These are phyloP conservation scores for Magnolia sinica DNA, from an alignment of 164 flowering plant species.

Conservation along the genomic window DNA sequence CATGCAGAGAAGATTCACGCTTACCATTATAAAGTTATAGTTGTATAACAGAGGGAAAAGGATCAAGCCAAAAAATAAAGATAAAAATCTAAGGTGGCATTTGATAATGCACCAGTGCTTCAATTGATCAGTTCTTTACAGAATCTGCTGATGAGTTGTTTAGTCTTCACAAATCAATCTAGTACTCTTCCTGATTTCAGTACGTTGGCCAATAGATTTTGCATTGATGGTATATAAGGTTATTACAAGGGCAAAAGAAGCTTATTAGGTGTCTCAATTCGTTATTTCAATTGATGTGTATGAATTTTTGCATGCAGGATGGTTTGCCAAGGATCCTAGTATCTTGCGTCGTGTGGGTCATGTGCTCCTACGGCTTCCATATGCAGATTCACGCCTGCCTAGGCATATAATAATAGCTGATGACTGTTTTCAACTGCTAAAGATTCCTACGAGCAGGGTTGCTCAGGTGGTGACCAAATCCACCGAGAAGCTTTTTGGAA, in stretches of 20 bases:
- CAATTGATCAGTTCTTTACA: too few relatives aligned
- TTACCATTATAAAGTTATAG: too few relatives aligned
- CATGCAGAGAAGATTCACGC: too few relatives aligned
- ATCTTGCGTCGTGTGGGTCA: slow-evolving; percentile 80
- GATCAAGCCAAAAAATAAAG: too few relatives aligned
- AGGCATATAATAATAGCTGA: slow-evolving; percentile 72
- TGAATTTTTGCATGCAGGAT: slow-evolving; percentile 45
- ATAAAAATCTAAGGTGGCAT: too few relatives aligned
- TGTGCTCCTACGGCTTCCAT: slow-evolving; percentile 72
- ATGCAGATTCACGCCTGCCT: slow-evolving; percentile 63
- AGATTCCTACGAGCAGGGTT: slow-evolving; percentile 45
- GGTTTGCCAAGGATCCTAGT: slow-evolving; percentile 84
- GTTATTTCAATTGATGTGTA: not conserved
- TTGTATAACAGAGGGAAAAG: too few relatives aligned
- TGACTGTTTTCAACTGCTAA: slow-evolving; percentile 66
- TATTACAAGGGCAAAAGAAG: too few relatives aligned
- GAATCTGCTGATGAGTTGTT: too few relatives aligned
- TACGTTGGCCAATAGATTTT: too few relatives aligned
- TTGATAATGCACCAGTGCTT: too few relatives aligned
- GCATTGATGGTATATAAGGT: not conserved
- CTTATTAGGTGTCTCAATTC: not conserved
- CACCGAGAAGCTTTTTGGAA: slow-evolving; percentile 83
- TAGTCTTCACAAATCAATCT: too few relatives aligned
- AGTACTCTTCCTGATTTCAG: too few relatives aligned
- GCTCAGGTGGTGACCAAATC: slow-evolving; percentile 65